phyloP scores from a whole-genome alignment of 1,284 basidiomycete genomes.

The Ustilago sp. region DNA sequence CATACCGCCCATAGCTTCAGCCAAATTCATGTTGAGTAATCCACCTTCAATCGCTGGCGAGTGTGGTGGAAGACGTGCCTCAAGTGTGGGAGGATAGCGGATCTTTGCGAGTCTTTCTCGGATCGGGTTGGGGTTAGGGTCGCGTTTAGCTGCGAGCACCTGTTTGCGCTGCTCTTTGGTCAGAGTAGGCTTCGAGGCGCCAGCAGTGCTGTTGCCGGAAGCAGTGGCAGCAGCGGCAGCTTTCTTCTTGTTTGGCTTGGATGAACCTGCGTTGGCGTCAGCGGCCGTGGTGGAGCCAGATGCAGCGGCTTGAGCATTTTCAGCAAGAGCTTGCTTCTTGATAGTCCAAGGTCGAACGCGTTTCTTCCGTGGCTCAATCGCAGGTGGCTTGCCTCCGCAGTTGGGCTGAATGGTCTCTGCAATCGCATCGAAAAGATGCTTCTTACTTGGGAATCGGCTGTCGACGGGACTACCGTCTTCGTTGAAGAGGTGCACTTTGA shows the following conservation, averaged over 20 bases:
- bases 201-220: conserved; percentile 7
- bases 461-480: conserved; percentile 82
- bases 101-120: conserved; percentile 44
- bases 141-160: conserved; percentile 27
- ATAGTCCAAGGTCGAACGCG: conserved; percentile 37
- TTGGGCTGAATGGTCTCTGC: conserved; percentile 56
- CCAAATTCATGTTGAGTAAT: conserved; percentile 63
- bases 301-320: conserved; percentile 40
- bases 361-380: conserved; percentile 50
- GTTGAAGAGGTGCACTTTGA: conserved; percentile 85
- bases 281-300: conserved; percentile 21
- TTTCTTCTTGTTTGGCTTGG: conserved; percentile 43
- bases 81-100: conserved; percentile 43
- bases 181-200: conserved; percentile 31
- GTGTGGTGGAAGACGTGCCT: conserved; percentile 59
- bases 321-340: conserved; percentile 43
- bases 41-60: conserved; percentile 63
- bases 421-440: conserved; percentile 75
- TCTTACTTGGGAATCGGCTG: conserved; percentile 77
- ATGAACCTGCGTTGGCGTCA: conserved; percentile 18
- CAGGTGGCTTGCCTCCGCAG: conserved; percentile 60
- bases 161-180: conserved; percentile 43
- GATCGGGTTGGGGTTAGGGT: conserved; percentile 53
- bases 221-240: conserved; percentile 13
- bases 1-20: conserved; percentile 62